Percentiles rank a stretch among this genome's conserved stretches.
These are phyloP conservation scores for Chondrostereum purpureum DNA, from an alignment of 1,284 basidiomycete species.

Conservation along the genomic window DNA sequence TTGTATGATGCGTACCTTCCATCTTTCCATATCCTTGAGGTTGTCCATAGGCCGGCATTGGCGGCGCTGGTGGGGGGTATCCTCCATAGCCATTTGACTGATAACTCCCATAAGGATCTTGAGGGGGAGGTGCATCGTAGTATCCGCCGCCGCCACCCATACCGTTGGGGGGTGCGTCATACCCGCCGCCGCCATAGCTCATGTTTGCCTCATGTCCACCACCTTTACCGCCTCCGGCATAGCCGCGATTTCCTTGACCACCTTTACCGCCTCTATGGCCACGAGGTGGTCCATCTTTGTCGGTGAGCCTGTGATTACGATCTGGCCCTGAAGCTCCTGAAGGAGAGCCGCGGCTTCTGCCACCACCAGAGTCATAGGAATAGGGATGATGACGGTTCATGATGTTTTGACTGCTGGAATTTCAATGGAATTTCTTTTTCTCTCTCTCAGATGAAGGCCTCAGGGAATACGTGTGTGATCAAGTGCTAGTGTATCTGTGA, in stretches of 20 bases:
- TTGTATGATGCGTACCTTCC: slow-evolving; percentile 79
- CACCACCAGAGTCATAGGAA: slow-evolving; percentile 62
- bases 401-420: too few relatives aligned
- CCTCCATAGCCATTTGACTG: slow-evolving; percentile 48
- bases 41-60: slow-evolving; percentile 39
- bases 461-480: too few relatives aligned
- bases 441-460: too few relatives aligned
- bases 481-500: too few relatives aligned
- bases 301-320: slow-evolving; percentile 58
- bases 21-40: slow-evolving; percentile 55
- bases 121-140: background rate
- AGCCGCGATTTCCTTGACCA: slow-evolving; percentile 46
- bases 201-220: slow-evolving; percentile 44
- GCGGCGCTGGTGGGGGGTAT: slow-evolving; percentile 35
- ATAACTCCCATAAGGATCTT: slow-evolving; percentile 29
- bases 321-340: slow-evolving; percentile 64
- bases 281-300: slow-evolving; percentile 60
- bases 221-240: slow-evolving; percentile 42
- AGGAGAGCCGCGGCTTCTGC: slow-evolving; percentile 61
- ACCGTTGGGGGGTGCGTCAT: slow-evolving; percentile 43
- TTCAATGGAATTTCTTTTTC: too few relatives aligned
- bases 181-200: slow-evolving; percentile 39
- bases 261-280: too few relatives aligned
- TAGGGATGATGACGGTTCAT: slow-evolving; percentile 52
- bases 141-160: background rate